phyloP scores from a whole-genome alignment of 257 asterid genomes.

The Gynochthodes officinalis region DNA sequence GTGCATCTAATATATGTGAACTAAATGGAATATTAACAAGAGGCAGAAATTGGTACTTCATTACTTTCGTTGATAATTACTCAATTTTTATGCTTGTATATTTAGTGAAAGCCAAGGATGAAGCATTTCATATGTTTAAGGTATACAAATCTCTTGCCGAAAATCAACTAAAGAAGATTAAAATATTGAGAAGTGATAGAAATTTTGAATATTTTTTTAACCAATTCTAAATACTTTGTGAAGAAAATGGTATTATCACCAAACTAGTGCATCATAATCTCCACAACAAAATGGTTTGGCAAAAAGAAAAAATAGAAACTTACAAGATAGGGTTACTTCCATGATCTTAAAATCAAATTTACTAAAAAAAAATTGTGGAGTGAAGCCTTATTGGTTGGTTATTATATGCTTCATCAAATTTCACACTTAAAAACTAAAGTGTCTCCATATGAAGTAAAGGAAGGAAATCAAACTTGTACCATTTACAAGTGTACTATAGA shows the following conservation, averaged over 20 bases:
- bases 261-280: too few relatives aligned
- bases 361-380: not conserved
- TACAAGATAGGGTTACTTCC: not conserved
- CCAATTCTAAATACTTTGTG: too few relatives aligned
- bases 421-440: too few relatives aligned
- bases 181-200: too few relatives aligned
- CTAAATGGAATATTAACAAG: not conserved
- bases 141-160: not conserved
- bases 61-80: too few relatives aligned
- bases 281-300: slow-evolving; percentile 8
- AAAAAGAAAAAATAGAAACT: not conserved
- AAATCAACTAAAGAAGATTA: not conserved
- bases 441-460: too few relatives aligned
- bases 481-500: too few relatives aligned
- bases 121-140: not conserved
- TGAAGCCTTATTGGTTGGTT: not conserved
- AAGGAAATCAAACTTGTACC: too few relatives aligned
- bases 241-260: too few relatives aligned
- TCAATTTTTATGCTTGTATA: too few relatives aligned
- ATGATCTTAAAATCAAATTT: not conserved
- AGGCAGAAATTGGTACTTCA: too few relatives aligned
- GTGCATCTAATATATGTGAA: not conserved
- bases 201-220: too few relatives aligned
- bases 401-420: not conserved
- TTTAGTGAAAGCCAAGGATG: not conserved